Conservation (phyloP, 768 basidiomycete genomes). For the Roridomyces roridus region DNA sequence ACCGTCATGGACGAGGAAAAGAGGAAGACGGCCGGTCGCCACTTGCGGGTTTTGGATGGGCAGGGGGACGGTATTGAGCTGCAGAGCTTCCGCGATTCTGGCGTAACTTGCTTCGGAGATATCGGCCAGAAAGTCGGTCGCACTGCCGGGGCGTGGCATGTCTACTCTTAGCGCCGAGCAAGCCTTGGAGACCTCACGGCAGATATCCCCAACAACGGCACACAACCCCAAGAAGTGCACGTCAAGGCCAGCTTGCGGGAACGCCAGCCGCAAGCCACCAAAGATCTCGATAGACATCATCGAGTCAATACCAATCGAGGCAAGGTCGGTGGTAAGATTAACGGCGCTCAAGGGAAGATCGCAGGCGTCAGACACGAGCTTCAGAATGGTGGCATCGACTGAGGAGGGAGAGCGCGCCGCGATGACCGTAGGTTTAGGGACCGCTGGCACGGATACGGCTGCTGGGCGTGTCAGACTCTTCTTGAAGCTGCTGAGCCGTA, state of each 20-base stretch:
- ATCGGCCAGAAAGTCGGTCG: too few relatives aligned
- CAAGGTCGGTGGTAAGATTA: conserved; percentile 49
- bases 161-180: too few relatives aligned
- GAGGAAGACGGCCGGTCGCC: conserved; percentile 37
- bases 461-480: conserved; percentile 45
- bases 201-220: conserved; percentile 43
- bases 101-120: too few relatives aligned
- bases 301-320: conserved; percentile 67
- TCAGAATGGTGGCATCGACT: conserved; percentile 33
- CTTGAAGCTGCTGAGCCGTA: conserved; percentile 57
- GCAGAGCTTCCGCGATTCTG: conserved; percentile 26
- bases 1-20: conserved; percentile 78
- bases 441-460: neutral
- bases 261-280: conserved; percentile 39
- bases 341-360: conserved; percentile 41
- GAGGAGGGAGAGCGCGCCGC: neutral
- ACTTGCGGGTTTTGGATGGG: conserved; percentile 42
- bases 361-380: conserved; percentile 49
- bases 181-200: conserved; percentile 36
- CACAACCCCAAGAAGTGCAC: conserved; percentile 39
- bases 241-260: conserved; percentile 38
- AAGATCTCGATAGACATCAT: conserved; percentile 66
- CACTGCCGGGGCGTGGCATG: too few relatives aligned
- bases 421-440: neutral
- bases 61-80: conserved; percentile 36